Evolutionary conservation across 2,329 filamentous ascomycete species (phyloP).

Genomic region (Colletotrichum eleusines): DNA sequence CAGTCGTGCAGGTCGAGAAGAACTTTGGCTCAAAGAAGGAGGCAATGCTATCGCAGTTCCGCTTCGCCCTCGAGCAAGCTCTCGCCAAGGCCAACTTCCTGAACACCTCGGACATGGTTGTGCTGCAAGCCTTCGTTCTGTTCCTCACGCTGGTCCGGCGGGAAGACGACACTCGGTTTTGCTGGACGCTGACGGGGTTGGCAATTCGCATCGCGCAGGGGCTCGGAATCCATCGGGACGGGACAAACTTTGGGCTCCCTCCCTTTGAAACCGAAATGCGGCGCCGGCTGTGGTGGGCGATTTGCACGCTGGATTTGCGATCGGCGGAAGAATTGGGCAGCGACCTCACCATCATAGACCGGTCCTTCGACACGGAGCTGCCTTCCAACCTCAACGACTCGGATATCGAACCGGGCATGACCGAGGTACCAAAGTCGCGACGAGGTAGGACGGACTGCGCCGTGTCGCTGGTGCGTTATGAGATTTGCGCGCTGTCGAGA

Average conservation of each 20-base stretch:
- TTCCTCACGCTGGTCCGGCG: slow-evolving; percentile 64
- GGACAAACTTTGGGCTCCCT: slow-evolving; percentile 61
- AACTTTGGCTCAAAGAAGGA: slow-evolving; percentile 60
- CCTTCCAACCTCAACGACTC: slow-evolving; percentile 65
- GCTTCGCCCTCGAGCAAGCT: slow-evolving; percentile 67
- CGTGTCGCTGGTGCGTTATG: slow-evolving; percentile 61
- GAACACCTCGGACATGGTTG: slow-evolving; percentile 66
- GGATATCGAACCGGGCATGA: slow-evolving; percentile 60
- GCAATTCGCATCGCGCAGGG: slow-evolving; percentile 70
- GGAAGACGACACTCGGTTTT: slow-evolving; percentile 64
- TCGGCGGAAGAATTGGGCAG: slow-evolving; percentile 66
- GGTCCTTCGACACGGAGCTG: slow-evolving; percentile 60
- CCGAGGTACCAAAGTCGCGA: slow-evolving; percentile 60
- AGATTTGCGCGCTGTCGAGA: slow-evolving; percentile 59
- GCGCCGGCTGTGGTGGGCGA: slow-evolving; percentile 71
- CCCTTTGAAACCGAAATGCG: slow-evolving; percentile 72
- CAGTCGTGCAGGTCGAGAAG: slow-evolving; percentile 46
- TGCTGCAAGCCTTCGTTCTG: slow-evolving; percentile 69
- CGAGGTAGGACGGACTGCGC: slow-evolving; percentile 67
- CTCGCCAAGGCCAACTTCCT: slow-evolving; percentile 70
- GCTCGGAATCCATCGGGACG: slow-evolving; percentile 71
- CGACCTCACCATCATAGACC: slow-evolving; percentile 57
- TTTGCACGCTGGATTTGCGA: slow-evolving; percentile 68
- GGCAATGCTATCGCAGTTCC: slow-evolving; percentile 60
- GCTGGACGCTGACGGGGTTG: slow-evolving; percentile 71